Base-by-base conservation (phyloP, 2,329 filamentous ascomycete genomes). In the Aspergillus piperis region DNA sequence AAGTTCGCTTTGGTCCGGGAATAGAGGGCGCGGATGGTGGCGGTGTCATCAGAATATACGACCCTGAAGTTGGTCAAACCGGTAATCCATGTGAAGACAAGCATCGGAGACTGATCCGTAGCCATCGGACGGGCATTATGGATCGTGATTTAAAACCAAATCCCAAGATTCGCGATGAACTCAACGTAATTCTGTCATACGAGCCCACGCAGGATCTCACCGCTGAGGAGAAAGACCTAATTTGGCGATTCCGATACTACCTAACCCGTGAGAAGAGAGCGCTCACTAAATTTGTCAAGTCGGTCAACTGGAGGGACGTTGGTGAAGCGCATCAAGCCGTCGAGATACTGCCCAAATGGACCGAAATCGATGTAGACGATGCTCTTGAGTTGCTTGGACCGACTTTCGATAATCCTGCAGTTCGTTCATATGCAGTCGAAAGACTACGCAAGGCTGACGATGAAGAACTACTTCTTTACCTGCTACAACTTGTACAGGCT, bases 221-320 rank as follows among this genome's bases (percentile, higher is more conserved):
- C 1, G 86, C 92, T 0, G 93, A 97, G 73, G 95, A 99, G 75
- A 96, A 96, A 72, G 95, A 99, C 75, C 83, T 97, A 54, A 87
- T 99, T 19, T 99, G 96, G 96, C 95, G 96, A 70, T 99, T 98
- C 79, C 86, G 95, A 60, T 96, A 98, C 75, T 94, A 97, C 74
- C 78, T 99, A 21, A 95, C 93, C 1, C 85, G 92, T 59, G 93
- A 99, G 74, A 99, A 99, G 76, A 83, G 90, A 69, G 90, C 94
- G 2, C 82, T 98, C 60, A 99, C 94, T 36, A 99, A 99, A 70
- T 96, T 99, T 68, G 92, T 98, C 74, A 99, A 98, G 75, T 97
- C 94, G 0, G 94, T 97, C 41, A 93, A 96, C 66, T 99, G 95
- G 94, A 87, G 86, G 53, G 94, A 96, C 73, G 84, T 86, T 50